A percentile compares a stretch with the other conserved stretches of the same genome.
phyloP scores from a whole-genome alignment of 2,329 filamentous ascomycete genomes.

The Colletotrichum abscissum region DNA sequence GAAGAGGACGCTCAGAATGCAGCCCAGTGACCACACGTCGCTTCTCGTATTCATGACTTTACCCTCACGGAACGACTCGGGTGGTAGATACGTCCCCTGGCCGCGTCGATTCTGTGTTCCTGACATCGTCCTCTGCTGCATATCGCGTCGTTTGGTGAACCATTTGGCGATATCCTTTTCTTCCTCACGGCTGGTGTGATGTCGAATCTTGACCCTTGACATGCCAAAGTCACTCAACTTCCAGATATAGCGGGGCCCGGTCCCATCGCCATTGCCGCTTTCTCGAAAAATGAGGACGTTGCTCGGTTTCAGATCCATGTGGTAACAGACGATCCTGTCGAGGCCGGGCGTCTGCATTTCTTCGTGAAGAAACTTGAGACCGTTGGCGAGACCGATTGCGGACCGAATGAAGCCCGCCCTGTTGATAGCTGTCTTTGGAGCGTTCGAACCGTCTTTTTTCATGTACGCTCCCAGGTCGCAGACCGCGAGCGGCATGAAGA shows the following conservation, averaged over 20 bases:
- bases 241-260: constrained; percentile 43
- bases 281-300: constrained; percentile 48
- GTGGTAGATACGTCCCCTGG: not conserved
- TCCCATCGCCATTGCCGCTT: not conserved
- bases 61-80: constrained; percentile 21
- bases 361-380: constrained; percentile 51
- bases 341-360: constrained; percentile 42
- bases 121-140: not conserved
- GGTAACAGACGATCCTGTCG: constrained; percentile 50
- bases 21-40: constrained; percentile 55
- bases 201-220: constrained; percentile 47
- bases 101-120: not conserved
- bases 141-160: not conserved
- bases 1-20: constrained; percentile 51
- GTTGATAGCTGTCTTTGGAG: constrained; percentile 28
- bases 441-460: constrained; percentile 37
- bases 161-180: constrained; percentile 21
- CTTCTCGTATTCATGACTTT: constrained; percentile 45
- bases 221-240: constrained; percentile 56
- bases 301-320: constrained; percentile 53
- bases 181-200: constrained; percentile 16
- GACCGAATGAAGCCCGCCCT: not conserved
- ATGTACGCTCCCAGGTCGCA: constrained; percentile 52
- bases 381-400: constrained; percentile 29
- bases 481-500: constrained; percentile 53